Base-by-base conservation (phyloP, 2,329 filamentous ascomycete species). In the Penicillium rolfsii region DNA sequence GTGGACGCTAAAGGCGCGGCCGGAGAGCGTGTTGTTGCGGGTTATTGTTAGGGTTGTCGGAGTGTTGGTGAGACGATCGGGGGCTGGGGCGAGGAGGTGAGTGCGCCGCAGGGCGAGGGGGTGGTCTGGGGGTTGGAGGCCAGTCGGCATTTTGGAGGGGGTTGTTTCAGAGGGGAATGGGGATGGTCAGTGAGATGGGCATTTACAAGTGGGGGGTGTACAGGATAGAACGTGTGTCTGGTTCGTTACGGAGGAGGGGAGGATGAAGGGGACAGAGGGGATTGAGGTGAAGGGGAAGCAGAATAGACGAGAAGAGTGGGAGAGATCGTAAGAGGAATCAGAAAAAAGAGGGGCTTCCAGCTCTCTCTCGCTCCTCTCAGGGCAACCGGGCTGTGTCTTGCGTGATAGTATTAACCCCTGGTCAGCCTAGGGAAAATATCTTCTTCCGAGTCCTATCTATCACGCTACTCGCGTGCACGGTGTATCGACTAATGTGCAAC, bases 51-150 rank as follows among this genome's bases (percentile, higher is more conserved):
- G 58, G 9, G 64, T 70, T 19, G 67, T 70, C 22, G 67, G 61
- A 26, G 66, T 66, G 57, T 68, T 64, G 41, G 66, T 69, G 30
- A 69, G 54, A 40, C 64, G 59, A 57, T 70, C 67, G 58, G 67
- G 59, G 12, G 63, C 62, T 16, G 67, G 65, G 41, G 66, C 61
- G 52, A 70, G 62, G 45, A 70, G 66, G 57, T 70, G 66, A 30
- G 62, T 60, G 58, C 58, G 62, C 1, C 61, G 64, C 7, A 70
- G 65, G 26, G 67, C 67, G 63, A 70, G 59, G 19, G 67, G 67
- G 38, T 64, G 62, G 57, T 63, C 53, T 4, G 67, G 67, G 50
- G 67, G 35, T 60, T 64, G 64, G 59, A 70, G 63, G 54, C 48
- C 24, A 30, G 43, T 40, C 14, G 62, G 53, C 64, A 66, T 66